Percentiles rank a stretch among this genome's conserved stretches.
phyloP scores from a whole-genome alignment of 1,139 yeast species.

The Hyphopichia khmerensis region DNA sequence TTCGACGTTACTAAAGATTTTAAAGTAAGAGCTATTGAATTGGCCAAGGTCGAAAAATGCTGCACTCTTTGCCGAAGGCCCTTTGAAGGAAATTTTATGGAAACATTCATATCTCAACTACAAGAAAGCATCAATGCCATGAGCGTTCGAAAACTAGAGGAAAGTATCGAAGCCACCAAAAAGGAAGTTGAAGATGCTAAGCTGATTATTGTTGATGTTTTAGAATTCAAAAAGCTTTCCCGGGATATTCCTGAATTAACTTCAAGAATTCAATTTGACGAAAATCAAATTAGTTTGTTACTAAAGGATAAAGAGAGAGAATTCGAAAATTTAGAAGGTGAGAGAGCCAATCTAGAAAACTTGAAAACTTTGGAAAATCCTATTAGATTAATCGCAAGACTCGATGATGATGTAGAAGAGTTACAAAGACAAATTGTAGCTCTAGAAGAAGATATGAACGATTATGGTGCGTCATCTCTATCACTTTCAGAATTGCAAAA shows the following conservation, averaged over 20 bases:
- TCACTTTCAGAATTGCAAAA: conserved; percentile 55
- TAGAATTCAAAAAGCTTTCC: conserved; percentile 23
- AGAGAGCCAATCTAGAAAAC: conserved; percentile 9
- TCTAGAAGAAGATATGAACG: conserved; percentile 38
- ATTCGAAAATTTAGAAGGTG: background rate
- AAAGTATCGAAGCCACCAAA: conserved; percentile 30
- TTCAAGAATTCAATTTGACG: conserved; percentile 5
- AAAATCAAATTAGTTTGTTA: conserved; percentile 7
- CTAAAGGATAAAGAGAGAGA: conserved; percentile 9
- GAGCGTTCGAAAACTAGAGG: conserved; percentile 35
- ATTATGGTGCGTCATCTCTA: conserved; percentile 24
- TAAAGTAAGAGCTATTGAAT: conserved; percentile 60
- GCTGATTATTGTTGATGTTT: conserved; percentile 27
- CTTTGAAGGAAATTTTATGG: conserved; percentile 45
- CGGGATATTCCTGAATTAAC: conserved; percentile 9
- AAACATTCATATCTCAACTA: conserved; percentile 30
- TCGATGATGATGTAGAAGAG: conserved; percentile 33
- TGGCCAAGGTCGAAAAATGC: conserved; percentile 53
- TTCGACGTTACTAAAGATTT: conserved; percentile 65
- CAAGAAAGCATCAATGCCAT: conserved; percentile 37
- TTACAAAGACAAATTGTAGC: conserved; percentile 33
- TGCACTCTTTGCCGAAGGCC: conserved; percentile 68
- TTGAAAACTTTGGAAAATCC: conserved; percentile 23
- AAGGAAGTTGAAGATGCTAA: conserved; percentile 27
- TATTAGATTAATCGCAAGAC: conserved; percentile 35